Conservation (phyloP, 164 flowering plant genomes). For the Pachysandra terminalis region DNA sequence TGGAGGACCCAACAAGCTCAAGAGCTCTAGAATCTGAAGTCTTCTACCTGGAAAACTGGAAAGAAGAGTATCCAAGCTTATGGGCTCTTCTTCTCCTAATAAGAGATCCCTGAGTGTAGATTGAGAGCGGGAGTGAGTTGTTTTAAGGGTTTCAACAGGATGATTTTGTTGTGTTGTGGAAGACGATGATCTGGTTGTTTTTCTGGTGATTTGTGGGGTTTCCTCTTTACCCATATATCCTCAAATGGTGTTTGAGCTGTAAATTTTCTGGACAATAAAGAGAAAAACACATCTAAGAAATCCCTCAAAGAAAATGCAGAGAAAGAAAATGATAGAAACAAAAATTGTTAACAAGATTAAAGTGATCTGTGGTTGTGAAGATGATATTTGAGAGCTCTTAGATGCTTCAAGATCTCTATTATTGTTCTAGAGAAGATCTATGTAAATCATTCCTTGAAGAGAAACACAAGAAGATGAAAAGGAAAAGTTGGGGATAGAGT, state of each 20-base stretch:
- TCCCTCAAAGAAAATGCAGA: too few relatives aligned
- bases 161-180: constrained; percentile 21
- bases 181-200: constrained; percentile 59
- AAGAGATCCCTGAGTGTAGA: constrained; percentile 39
- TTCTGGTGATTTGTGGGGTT: constrained; percentile 37
- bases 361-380: too few relatives aligned
- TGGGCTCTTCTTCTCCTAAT: constrained; percentile 34
- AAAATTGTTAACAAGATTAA: too few relatives aligned
- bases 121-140: constrained; percentile 18
- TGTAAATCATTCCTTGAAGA: too few relatives aligned
- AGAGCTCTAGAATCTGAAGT: constrained; percentile 53
- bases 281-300: too few relatives aligned
- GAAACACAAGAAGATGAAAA: too few relatives aligned
- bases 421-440: too few relatives aligned
- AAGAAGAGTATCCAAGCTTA: constrained; percentile 46
- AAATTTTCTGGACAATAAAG: not conserved
- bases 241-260: constrained; percentile 6
- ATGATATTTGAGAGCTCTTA: too few relatives aligned
- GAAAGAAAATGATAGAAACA: too few relatives aligned
- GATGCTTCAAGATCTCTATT: too few relatives aligned
- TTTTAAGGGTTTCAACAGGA: constrained; percentile 20
- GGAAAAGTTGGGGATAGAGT: too few relatives aligned
- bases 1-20: constrained; percentile 62
- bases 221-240: constrained; percentile 50
- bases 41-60: constrained; percentile 66